Percentiles rank a stretch among this genome's conserved stretches.
phyloP scores from a whole-genome alignment of 441 rosid genomes.

The Corymbia citriodora region DNA sequence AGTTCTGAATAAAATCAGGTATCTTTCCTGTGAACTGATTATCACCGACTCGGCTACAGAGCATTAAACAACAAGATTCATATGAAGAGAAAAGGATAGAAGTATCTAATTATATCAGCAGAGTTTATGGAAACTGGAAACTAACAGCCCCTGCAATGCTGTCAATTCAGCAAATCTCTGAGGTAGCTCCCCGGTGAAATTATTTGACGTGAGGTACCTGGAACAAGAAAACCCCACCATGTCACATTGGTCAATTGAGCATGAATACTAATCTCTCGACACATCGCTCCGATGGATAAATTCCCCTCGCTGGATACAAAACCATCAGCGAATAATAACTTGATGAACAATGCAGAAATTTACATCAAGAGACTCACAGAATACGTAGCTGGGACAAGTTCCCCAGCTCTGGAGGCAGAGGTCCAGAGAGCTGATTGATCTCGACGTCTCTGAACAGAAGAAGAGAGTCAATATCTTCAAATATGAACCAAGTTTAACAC shows the following conservation, averaged over 20 bases:
- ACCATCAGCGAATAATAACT: not conserved
- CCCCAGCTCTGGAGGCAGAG: not conserved
- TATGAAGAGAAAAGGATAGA: not conserved
- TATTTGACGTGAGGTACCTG: not conserved
- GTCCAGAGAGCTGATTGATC: constrained; percentile 5
- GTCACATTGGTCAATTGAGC: not conserved
- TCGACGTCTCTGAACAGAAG: not conserved
- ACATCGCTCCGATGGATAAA: not conserved
- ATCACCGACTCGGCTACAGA: not conserved
- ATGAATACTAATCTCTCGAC: not conserved
- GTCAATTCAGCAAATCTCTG: not conserved
- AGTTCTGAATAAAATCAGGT: not conserved
- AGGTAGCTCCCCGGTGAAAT: not conserved
- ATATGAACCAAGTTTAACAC: not conserved
- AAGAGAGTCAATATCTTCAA: not conserved
- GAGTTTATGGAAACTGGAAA: not conserved
- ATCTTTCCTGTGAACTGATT: not conserved
- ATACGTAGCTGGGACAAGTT: not conserved
- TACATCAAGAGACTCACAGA: not conserved
- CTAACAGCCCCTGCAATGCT: not conserved
- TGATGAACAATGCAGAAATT: not conserved
- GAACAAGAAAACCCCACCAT: not conserved
- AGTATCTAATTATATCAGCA: not conserved
- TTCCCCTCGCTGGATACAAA: not conserved
- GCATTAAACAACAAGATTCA: not conserved